Evolutionary conservation across 805 yeast genomes (phyloP).

Genomic region (Scheffersomyces coipomensis): DNA sequence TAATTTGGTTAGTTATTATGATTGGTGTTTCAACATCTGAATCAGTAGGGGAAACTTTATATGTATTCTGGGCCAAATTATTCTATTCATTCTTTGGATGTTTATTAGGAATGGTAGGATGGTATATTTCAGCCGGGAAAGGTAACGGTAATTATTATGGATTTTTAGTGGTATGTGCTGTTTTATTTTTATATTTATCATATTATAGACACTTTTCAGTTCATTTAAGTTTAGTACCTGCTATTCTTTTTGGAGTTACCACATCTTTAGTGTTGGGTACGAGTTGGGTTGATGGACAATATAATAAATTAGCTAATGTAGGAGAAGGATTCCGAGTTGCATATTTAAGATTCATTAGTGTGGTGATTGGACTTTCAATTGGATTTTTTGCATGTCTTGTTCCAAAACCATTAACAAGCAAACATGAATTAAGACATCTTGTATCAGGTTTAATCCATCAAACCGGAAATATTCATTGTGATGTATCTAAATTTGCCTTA

Average conservation of each 20-base stretch:
- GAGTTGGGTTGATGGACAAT: conserved; percentile 26
- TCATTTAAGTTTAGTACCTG: conserved; percentile 25
- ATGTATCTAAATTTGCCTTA: conserved; percentile 23
- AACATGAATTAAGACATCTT: conserved; percentile 21
- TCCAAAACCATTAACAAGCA: conserved; percentile 28
- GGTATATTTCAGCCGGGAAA: conserved; percentile 34
- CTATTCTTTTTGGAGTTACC: conserved; percentile 24
- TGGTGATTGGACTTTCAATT: conserved; percentile 25
- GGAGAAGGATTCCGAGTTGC: conserved; percentile 30
- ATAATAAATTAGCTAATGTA: conserved; percentile 15
- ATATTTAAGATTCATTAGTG: conserved; percentile 23
- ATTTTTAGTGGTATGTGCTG: conserved; percentile 24
- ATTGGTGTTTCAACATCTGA: conserved; percentile 27
- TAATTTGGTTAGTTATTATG: conserved; percentile 32
- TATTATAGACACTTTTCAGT: conserved; percentile 30
- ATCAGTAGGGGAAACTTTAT: conserved; percentile 28
- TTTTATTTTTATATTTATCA: conserved; percentile 18
- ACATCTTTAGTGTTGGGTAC: conserved; percentile 31
- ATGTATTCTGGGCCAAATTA: conserved; percentile 21
- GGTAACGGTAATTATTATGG: conserved; percentile 34
- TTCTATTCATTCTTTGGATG: conserved; percentile 26
- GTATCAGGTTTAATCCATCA: conserved; percentile 20
- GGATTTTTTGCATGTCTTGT: conserved; percentile 29
- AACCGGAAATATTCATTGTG: conserved; percentile 27
- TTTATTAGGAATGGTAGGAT: conserved; percentile 26